phyloP scores from a whole-genome alignment of 306 rosid genomes.

The Quercus gilva region DNA sequence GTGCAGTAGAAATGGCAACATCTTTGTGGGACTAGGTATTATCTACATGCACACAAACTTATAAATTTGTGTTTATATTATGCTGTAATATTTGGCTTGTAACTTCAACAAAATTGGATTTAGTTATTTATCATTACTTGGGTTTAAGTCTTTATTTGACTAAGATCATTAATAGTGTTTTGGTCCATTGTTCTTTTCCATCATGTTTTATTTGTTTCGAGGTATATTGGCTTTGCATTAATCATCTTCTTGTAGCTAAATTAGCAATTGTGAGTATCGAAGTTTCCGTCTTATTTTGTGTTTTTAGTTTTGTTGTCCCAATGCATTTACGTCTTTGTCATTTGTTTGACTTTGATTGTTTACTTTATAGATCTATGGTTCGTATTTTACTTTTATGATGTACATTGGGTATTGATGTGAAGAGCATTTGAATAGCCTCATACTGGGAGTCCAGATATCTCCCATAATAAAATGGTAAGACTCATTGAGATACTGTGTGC shows the following conservation, averaged over 20 bases:
- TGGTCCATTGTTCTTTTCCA: slow-evolving; percentile 8
- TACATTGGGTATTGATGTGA: slow-evolving; percentile 93
- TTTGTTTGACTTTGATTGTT: slow-evolving; percentile 11
- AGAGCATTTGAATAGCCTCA: slow-evolving; percentile 66
- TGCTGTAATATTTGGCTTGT: no score
- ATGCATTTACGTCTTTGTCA: not conserved
- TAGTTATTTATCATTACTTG: not conserved
- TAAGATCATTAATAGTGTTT: not conserved
- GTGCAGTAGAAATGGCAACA: slow-evolving; percentile 31
- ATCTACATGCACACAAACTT: not conserved
- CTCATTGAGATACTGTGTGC: no score
- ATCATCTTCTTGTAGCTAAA: slow-evolving; percentile 78
- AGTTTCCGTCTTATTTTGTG: no score
- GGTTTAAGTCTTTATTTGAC: not conserved
- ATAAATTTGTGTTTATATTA: no score
- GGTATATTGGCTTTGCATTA: slow-evolving; percentile 90
- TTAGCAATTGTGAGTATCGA: slow-evolving; percentile 67
- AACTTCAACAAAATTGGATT: not conserved
- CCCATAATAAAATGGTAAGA: slow-evolving; percentile 4
- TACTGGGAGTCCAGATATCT: slow-evolving; percentile 77
- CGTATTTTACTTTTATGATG: slow-evolving; percentile 76
- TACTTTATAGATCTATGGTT: slow-evolving; percentile 36
- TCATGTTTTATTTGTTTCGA: slow-evolving; percentile 30
- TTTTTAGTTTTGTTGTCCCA: not conserved
- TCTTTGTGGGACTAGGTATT: slow-evolving; percentile 74